Percentiles rank a stretch among this genome's conserved stretches.
Evolutionary conservation across 352 stramenopile genomes (phyloP).

Genomic region (Pythium rhizo-oryzae): DNA sequence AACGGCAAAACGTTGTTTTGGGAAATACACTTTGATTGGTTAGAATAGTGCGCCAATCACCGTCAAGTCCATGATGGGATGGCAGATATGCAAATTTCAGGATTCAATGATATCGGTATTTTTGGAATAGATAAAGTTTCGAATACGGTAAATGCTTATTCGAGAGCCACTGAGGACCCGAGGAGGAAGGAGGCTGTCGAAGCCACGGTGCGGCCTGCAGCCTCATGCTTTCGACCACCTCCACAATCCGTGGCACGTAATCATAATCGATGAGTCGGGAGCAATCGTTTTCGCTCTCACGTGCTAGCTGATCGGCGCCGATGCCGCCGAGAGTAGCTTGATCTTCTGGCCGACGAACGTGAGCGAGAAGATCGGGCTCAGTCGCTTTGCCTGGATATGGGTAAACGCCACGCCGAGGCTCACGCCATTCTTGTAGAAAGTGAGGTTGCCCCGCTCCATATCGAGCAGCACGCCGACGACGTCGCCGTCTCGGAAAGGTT

Average conservation of each 20-base stretch:
- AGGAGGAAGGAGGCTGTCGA: no score
- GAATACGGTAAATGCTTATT: slow-evolving; percentile 3
- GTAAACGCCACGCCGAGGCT: slow-evolving; percentile 76
- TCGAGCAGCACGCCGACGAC: slow-evolving; percentile 75
- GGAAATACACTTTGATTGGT: slow-evolving; percentile 1
- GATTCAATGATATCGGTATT: not conserved
- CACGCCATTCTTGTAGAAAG: slow-evolving; percentile 79
- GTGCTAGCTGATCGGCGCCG: slow-evolving; percentile 44
- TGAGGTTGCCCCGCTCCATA: slow-evolving; percentile 72
- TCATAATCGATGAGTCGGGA: no score
- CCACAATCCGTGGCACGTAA: no score
- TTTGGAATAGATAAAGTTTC: no score
- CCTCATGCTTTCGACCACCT: no score
- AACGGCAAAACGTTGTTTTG: slow-evolving; percentile 10
- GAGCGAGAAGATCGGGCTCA: slow-evolving; percentile 72
- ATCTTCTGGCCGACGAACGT: slow-evolving; percentile 72
- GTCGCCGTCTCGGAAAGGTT: slow-evolving; percentile 76
- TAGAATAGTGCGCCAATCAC: slow-evolving; percentile 5
- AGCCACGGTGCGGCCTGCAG: no score
- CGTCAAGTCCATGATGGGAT: slow-evolving; percentile 13
- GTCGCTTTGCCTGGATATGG: slow-evolving; percentile 56
- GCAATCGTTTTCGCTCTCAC: no score
- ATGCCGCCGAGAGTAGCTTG: slow-evolving; percentile 56
- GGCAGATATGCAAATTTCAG: slow-evolving; percentile 8
- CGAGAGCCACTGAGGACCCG: no score